phyloP scores from a whole-genome alignment of 768 basidiomycete species.

The Naganishia vaughanmartiniae region DNA sequence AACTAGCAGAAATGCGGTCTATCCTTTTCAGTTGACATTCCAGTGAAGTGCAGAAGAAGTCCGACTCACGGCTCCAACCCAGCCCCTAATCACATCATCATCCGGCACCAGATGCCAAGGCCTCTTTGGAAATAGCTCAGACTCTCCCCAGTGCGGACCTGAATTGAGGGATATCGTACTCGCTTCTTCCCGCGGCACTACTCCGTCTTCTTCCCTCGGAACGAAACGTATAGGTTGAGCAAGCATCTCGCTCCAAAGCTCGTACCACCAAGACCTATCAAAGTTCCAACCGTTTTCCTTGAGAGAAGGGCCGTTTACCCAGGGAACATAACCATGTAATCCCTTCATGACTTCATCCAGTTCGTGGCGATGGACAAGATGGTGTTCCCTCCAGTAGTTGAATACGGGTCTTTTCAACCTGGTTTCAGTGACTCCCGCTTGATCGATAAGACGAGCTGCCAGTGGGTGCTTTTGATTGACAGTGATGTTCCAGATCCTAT shows the following conservation, averaged over 20 bases:
- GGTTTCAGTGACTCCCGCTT: slow-evolving; percentile 5
- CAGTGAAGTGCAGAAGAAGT: neutral
- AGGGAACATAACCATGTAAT: slow-evolving; percentile 3
- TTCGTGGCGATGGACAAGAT: slow-evolving; percentile 9
- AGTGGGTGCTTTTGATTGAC: slow-evolving; percentile 11
- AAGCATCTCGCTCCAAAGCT: slow-evolving; percentile 5
- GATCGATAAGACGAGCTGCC: neutral
- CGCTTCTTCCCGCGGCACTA: slow-evolving; percentile 3
- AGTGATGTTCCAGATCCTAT: neutral
- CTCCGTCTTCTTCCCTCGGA: neutral
- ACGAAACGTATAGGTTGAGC: neutral
- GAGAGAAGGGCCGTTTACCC: neutral
- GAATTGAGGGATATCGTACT: slow-evolving; percentile 3
- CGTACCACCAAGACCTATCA: slow-evolving; percentile 3
- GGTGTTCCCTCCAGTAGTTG: slow-evolving; percentile 19
- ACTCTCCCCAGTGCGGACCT: slow-evolving; percentile 24
- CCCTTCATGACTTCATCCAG: slow-evolving; percentile 14
- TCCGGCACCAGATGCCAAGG: neutral
- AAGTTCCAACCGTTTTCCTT: slow-evolving; percentile 3
- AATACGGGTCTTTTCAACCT: neutral
- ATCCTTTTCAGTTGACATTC: neutral
- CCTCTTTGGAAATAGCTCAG: neutral
- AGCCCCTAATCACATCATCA: slow-evolving; percentile 17
- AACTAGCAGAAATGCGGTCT: neutral
- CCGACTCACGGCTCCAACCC: slow-evolving; percentile 1